Conservation (phyloP, 768 basidiomycete genomes). For the Dendrothele bispora region DNA sequence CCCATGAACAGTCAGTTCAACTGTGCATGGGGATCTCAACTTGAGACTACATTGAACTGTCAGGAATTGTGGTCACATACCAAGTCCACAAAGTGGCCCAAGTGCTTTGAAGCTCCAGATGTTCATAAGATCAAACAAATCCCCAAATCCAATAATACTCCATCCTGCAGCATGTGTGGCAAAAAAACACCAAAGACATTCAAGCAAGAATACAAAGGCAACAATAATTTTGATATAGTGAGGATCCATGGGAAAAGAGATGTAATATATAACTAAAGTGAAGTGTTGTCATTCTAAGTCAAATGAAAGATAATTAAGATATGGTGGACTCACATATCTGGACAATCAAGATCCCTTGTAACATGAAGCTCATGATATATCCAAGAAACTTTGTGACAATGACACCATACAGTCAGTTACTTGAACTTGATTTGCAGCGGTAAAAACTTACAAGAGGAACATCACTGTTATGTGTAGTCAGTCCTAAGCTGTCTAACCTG, state of each 20-base stretch:
- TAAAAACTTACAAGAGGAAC: slow-evolving; percentile 2
- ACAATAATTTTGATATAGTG: slow-evolving; percentile 7
- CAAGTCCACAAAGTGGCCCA: slow-evolving; percentile 13
- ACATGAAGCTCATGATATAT: not conserved
- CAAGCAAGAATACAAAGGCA: slow-evolving; percentile 9
- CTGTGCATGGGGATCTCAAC: slow-evolving; percentile 9
- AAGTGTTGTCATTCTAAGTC: not conserved
- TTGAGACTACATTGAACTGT: not conserved
- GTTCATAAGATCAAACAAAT: slow-evolving; percentile 9
- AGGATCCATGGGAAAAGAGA: slow-evolving; percentile 2
- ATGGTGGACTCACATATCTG: slow-evolving; percentile 3
- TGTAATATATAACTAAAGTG: slow-evolving; percentile 5
- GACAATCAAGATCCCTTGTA: not conserved
- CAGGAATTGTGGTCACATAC: slow-evolving; percentile 7
- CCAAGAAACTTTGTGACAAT: slow-evolving; percentile 2
- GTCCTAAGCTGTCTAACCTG: not conserved
- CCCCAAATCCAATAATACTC: slow-evolving; percentile 19
- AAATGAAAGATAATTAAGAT: too few species aligned
- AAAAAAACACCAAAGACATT: slow-evolving; percentile 15
- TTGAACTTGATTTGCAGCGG: not conserved
- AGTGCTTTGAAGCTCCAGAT: slow-evolving; percentile 17
- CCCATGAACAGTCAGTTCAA: slow-evolving; percentile 11
- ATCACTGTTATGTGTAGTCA: slow-evolving; percentile 1
- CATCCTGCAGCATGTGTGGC: slow-evolving; percentile 19
- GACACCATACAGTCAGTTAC: too few species aligned